Conservation (phyloP, 2,329 filamentous ascomycete genomes). For the Pseudocercospora vitis region DNA sequence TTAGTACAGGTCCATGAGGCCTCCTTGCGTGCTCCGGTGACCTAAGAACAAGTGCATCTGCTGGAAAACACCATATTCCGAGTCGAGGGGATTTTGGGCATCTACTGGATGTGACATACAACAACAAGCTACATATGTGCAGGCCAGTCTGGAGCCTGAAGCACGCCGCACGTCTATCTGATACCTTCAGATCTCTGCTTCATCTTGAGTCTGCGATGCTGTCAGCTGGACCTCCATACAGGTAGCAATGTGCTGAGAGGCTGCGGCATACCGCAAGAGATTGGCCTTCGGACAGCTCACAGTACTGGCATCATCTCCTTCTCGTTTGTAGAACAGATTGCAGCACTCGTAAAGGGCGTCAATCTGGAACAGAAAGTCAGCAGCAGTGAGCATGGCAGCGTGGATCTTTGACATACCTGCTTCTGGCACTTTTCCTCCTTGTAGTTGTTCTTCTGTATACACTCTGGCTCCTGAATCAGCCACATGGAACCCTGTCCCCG, state of each 20-base stretch:
- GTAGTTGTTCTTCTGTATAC: slow-evolving; percentile 79
- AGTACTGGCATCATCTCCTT: slow-evolving; percentile 73
- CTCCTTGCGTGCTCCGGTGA: slow-evolving; percentile 96
- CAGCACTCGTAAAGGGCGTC: slow-evolving; percentile 93
- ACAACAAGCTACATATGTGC: slow-evolving; percentile 8
- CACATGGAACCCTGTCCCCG: too few relatives aligned
- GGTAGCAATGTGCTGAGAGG: background rate
- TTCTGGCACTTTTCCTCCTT: slow-evolving; percentile 79
- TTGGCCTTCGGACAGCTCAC: slow-evolving; percentile 83
- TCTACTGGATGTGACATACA: slow-evolving; percentile 44
- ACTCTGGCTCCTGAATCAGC: slow-evolving; percentile 43
- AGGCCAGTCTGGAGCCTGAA: background rate
- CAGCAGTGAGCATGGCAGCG: background rate
- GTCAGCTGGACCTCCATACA: background rate
- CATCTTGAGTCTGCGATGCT: slow-evolving; percentile 66
- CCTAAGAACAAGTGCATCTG: slow-evolving; percentile 70
- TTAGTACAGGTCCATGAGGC: slow-evolving; percentile 80
- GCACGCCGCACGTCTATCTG: slow-evolving; percentile 20
- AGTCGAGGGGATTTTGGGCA: slow-evolving; percentile 48
- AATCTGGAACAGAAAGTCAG: slow-evolving; percentile 54
- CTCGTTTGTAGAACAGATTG: slow-evolving; percentile 76
- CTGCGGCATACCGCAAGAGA: slow-evolving; percentile 58
- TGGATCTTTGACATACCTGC: slow-evolving; percentile 38
- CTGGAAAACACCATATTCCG: slow-evolving; percentile 56
- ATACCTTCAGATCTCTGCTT: slow-evolving; percentile 63